A percentile compares a stretch with the other conserved stretches of the same genome.
Conservation (phyloP, 768 basidiomycete species). For the Myochromella boudieri region DNA sequence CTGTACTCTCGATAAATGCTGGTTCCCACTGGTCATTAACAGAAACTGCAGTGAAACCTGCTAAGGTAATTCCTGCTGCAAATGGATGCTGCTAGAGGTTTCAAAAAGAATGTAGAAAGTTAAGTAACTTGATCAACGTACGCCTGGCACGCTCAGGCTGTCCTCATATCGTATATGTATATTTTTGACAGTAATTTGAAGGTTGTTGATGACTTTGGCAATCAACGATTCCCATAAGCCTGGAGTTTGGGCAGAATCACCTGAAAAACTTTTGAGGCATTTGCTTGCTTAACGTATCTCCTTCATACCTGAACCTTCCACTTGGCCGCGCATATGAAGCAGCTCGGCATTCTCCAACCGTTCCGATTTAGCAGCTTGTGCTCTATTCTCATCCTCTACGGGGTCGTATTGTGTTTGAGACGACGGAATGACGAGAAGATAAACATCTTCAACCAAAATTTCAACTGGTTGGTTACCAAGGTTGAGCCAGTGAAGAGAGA, state of each 20-base stretch:
- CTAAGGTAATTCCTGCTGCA: constrained; percentile 85
- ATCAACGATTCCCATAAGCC: constrained; percentile 81
- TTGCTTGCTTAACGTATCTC: not conserved
- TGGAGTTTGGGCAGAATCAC: constrained; percentile 72
- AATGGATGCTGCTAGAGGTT: constrained; percentile 76
- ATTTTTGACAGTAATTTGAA: constrained; percentile 94
- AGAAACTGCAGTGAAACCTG: constrained; percentile 85
- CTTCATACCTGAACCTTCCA: constrained; percentile 48
- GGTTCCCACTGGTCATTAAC: constrained; percentile 87
- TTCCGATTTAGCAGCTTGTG: constrained; percentile 85
- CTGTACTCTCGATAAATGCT: constrained; percentile 88
- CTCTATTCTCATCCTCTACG: constrained; percentile 81
- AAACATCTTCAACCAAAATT: constrained; percentile 90
- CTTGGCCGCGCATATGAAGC: constrained; percentile 63
- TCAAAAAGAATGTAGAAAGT: constrained; percentile 5
- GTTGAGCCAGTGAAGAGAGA: constrained; percentile 89
- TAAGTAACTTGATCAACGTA: constrained; percentile 36
- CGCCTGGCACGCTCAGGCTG: constrained; percentile 88
- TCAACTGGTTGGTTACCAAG: constrained; percentile 89
- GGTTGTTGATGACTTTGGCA: constrained; percentile 90
- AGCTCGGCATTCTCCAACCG: constrained; percentile 87
- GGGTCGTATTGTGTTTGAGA: constrained; percentile 66
- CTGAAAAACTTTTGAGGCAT: constrained; percentile 21
- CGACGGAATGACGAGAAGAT: constrained; percentile 87
- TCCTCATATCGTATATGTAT: constrained; percentile 98